Evolutionary conservation across 805 yeast species (phyloP), one percentile per base, ranked within the genome.

Genomic region (Lipomyces kockii): DNA sequence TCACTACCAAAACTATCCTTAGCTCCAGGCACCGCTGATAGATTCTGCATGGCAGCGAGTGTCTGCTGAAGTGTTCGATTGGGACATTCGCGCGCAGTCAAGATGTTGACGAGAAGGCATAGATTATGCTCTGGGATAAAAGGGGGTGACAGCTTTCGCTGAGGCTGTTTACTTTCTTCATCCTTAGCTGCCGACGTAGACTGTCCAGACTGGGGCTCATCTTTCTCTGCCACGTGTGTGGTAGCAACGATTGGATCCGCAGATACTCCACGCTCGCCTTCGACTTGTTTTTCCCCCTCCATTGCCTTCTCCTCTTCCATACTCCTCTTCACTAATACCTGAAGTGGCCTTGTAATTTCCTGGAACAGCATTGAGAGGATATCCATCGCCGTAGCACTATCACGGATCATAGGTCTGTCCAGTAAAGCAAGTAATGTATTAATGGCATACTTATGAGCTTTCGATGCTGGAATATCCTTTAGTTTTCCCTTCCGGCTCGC

Each of bases 1-100:
- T 90, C 92, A 27, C 79, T 74, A 0, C 95, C 88, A 75, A 92
- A 90, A 0, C 87, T 83, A 55, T 82, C 81, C 70, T 85, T 87
- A 2, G 92, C 89, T 65, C 85, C 84, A 1, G 85, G 83, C 25
- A 92, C 77, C 20, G 83, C 80, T 0, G 91, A 85, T 57, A 93
- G 77, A 74, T 90, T 88, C 71, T 89, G 93, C 88, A 93, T 90
- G 0, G 92, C 86, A 67, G 90, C 86, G 61, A 93, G 83, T 0
- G 93, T 87, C 75, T 92, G 90, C 73, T 92, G 92, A 80, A 93
- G 92, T 0, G 96, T 91, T 55, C 89, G 85, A 70, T 91, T 88
- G 46, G 93, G 87, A 75, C 97, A 92, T 64, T 93, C 97, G 74
- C 90, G 91, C 0, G 94, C 85, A 3, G 89, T 86, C 62, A 93